Conservation (phyloP, 345 rosid species). For the Pugionium dolabratum region DNA sequence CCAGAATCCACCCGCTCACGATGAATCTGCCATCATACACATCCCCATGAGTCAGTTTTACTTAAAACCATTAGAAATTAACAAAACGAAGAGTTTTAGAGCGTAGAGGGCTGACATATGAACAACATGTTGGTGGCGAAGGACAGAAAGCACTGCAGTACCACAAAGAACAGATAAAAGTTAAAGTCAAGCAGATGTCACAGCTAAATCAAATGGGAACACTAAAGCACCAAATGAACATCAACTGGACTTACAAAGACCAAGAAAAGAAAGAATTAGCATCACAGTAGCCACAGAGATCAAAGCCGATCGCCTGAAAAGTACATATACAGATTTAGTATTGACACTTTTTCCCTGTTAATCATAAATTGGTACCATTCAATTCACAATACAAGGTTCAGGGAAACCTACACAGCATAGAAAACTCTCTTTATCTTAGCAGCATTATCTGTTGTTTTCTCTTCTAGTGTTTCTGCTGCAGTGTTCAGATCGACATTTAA, state of each 20-base stretch:
- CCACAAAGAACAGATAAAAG: slow-evolving; percentile 24
- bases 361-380: slow-evolving; percentile 9
- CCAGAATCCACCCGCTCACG: slow-evolving; percentile 86
- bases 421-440: slow-evolving; percentile 66
- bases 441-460: slow-evolving; percentile 73
- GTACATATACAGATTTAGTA: slow-evolving; percentile 14
- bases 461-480: slow-evolving; percentile 68
- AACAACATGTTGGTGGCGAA: slow-evolving; percentile 71
- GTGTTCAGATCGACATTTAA: slow-evolving; percentile 67
- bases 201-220: slow-evolving; percentile 1
- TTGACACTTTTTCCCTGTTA: background rate
- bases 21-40: slow-evolving; percentile 58
- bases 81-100: slow-evolving; percentile 4
- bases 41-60: slow-evolving; percentile 20
- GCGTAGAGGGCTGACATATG: slow-evolving; percentile 59
- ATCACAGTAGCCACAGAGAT: slow-evolving; percentile 80
- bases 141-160: slow-evolving; percentile 67
- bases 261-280: slow-evolving; percentile 80
- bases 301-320: slow-evolving; percentile 74
- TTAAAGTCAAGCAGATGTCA: slow-evolving; percentile 21
- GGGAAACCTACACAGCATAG: slow-evolving; percentile 60
- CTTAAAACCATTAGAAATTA: background rate
- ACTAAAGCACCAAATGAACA: slow-evolving; percentile 7
- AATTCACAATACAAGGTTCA: slow-evolving; percentile 25
- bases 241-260: slow-evolving; percentile 67